A percentile compares a stretch with the other conserved stretches of the same genome.
Conservation (phyloP, 345 rosid genomes). For the Chamaenerion angustifolium region DNA sequence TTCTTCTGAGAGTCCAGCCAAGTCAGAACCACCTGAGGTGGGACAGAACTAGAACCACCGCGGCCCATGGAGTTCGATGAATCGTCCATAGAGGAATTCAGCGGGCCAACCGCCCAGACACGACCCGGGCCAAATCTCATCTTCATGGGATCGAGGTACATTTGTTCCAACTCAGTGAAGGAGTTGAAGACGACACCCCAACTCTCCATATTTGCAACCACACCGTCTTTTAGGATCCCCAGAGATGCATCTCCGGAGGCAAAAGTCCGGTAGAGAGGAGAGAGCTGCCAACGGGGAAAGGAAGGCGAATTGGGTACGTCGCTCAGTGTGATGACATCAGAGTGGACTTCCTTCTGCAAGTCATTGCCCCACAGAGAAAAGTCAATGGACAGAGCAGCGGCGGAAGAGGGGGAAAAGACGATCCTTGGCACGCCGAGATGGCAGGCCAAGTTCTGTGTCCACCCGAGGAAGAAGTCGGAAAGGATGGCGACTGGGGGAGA, state of each 20-base stretch:
- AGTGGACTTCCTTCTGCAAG: not conserved
- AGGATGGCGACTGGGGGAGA: conserved; percentile 1
- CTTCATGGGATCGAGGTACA: conserved; percentile 29
- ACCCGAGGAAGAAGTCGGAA: conserved; percentile 8
- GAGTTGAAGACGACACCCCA: conserved; percentile 52
- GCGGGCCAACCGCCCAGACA: conserved; percentile 50
- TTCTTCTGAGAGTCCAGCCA: conserved; percentile 48
- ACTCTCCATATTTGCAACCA: conserved; percentile 21
- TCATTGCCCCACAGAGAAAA: not conserved
- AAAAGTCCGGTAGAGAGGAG: conserved; percentile 7
- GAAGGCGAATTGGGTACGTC: not conserved
- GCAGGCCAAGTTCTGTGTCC: conserved; percentile 5
- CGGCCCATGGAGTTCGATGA: conserved; percentile 2
- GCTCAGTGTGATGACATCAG: not conserved
- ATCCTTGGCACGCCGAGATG: conserved; percentile 1
- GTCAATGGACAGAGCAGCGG: not conserved
- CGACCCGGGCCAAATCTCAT: conserved; percentile 16
- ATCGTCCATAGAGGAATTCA: conserved; percentile 11
- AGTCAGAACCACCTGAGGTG: conserved; percentile 15
- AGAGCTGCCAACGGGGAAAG: not conserved
- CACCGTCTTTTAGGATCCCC: conserved; percentile 17
- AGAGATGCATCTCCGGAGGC: conserved; percentile 21
- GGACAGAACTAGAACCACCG: conserved; percentile 36
- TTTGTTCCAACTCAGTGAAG: conserved; percentile 26
- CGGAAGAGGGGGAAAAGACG: conserved; percentile 2